phyloP scores from a whole-genome alignment of 1,139 yeast species.

The Kurtzmaniella quercitrusa region DNA sequence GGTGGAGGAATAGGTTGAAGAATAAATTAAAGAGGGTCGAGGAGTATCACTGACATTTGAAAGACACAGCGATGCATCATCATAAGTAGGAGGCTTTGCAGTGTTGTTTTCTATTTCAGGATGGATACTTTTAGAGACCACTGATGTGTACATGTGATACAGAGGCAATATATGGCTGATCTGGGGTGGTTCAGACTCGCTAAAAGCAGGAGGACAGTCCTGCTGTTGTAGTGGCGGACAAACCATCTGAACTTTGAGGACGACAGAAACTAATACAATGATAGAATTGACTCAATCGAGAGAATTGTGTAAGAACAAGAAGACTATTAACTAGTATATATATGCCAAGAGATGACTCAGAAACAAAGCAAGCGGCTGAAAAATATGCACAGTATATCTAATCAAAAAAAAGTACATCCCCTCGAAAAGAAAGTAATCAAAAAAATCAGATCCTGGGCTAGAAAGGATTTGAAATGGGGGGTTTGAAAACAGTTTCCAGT shows the following conservation, averaged over 20 bases:
- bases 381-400: not conserved
- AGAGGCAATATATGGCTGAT: slow-evolving; percentile 31
- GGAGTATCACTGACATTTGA: slow-evolving; percentile 4
- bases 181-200: not conserved
- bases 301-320: too few relatives aligned
- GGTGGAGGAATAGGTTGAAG: slow-evolving; percentile 4
- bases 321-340: too few relatives aligned
- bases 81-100: slow-evolving; percentile 14
- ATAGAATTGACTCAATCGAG: too few relatives aligned
- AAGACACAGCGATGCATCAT: slow-evolving; percentile 6
- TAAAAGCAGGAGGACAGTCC: not conserved
- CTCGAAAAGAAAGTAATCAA: too few relatives aligned
- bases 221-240: too few relatives aligned
- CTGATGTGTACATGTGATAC: slow-evolving; percentile 43
- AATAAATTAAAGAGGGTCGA: slow-evolving; percentile 14
- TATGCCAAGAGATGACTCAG: too few relatives aligned
- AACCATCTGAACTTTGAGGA: too few relatives aligned
- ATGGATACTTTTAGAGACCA: slow-evolving; percentile 17
- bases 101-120: slow-evolving; percentile 10
- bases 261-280: too few relatives aligned
- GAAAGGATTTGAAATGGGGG: too few relatives aligned
- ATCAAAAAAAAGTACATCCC: not conserved
- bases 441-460: too few relatives aligned
- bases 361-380: not conserved
- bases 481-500: too few relatives aligned